Conservation (phyloP, 2,329 filamentous ascomycete genomes). For the Colletotrichum orbiculare region DNA sequence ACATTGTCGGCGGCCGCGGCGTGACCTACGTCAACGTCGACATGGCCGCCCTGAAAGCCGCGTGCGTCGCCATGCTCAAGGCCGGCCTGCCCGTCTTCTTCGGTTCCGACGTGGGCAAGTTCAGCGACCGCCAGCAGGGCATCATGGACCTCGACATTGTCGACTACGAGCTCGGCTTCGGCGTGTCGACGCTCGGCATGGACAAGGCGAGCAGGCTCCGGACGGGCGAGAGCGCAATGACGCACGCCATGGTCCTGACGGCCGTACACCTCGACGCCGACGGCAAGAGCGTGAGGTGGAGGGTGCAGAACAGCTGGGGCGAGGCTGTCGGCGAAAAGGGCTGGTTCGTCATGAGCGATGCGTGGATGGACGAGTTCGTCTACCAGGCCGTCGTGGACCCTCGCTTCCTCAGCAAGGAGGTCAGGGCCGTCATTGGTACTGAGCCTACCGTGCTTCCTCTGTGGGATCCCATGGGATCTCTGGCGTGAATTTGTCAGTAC, state of each 20-base stretch:
- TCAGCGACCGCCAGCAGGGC: constrained; percentile 73
- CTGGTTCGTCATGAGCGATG: constrained; percentile 90
- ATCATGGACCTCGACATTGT: constrained; percentile 84
- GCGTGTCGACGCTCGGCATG: constrained; percentile 77
- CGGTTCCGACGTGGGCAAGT: constrained; percentile 88
- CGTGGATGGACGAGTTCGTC: constrained; percentile 82
- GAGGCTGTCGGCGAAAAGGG: constrained; percentile 76
- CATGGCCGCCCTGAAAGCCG: constrained; percentile 76
- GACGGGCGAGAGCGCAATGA: constrained; percentile 85
- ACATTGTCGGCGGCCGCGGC: constrained; percentile 79
- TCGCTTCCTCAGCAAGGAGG: constrained; percentile 70
- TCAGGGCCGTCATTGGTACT: constrained; percentile 76
- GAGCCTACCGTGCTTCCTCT: constrained; percentile 77
- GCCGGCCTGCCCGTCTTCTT: constrained; percentile 88
- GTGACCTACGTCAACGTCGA: constrained; percentile 87
- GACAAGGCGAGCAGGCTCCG: constrained; percentile 79
- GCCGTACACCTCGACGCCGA: constrained; percentile 80
- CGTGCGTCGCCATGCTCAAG: constrained; percentile 81
- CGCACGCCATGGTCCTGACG: constrained; percentile 91
- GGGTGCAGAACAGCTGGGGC: constrained; percentile 90
- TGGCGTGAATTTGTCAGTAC: constrained; percentile 61
- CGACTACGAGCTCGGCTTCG: constrained; percentile 88
- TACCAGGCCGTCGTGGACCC: constrained; percentile 90
- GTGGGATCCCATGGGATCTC: constrained; percentile 84
- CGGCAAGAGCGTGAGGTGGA: constrained; percentile 77